Percentiles rank a stretch among this genome's conserved stretches.
These are phyloP conservation scores for Fusarium udum DNA, from an alignment of 2,329 filamentous ascomycete genomes.

Conservation along the genomic window DNA sequence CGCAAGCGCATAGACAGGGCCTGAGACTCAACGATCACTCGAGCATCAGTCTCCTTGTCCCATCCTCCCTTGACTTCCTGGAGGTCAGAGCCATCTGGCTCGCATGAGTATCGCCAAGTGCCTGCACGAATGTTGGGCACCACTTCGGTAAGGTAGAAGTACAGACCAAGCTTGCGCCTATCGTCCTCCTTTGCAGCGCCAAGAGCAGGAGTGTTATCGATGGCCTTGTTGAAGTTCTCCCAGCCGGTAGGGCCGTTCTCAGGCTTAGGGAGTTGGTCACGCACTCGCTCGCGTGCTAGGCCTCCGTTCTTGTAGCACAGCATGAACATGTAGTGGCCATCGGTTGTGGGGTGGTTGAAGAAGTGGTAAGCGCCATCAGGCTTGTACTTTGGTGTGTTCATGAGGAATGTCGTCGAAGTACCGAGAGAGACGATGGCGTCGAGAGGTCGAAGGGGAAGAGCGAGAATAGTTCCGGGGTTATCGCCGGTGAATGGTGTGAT, in stretches of 20 bases:
- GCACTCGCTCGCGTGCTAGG: constrained; percentile 87
- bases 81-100: constrained; percentile 64
- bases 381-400: constrained; percentile 92
- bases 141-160: constrained; percentile 94
- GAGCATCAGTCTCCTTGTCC: constrained; percentile 75
- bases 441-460: constrained; percentile 83
- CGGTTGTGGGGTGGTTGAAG: constrained; percentile 95
- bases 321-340: constrained; percentile 99
- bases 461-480: constrained; percentile 94
- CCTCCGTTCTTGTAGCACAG: constrained; percentile 99
- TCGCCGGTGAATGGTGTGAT: constrained; percentile 93
- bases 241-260: constrained; percentile 66
- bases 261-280: constrained; percentile 76
- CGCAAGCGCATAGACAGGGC: constrained; percentile 90
- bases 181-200: constrained; percentile 63
- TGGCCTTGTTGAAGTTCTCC: constrained; percentile 80
- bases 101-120: constrained; percentile 81
- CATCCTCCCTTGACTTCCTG: constrained; percentile 50
- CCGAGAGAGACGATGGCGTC: constrained; percentile 96
- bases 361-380: constrained; percentile 94
- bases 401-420: constrained; percentile 96
- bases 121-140: constrained; percentile 89
- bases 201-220: constrained; percentile 74
- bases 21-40: constrained; percentile 93
- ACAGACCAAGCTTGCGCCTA: constrained; percentile 87